These are phyloP conservation scores for Globisporangium irregulare DNA, from an alignment of 352 stramenopile species.

Conservation along the genomic window DNA sequence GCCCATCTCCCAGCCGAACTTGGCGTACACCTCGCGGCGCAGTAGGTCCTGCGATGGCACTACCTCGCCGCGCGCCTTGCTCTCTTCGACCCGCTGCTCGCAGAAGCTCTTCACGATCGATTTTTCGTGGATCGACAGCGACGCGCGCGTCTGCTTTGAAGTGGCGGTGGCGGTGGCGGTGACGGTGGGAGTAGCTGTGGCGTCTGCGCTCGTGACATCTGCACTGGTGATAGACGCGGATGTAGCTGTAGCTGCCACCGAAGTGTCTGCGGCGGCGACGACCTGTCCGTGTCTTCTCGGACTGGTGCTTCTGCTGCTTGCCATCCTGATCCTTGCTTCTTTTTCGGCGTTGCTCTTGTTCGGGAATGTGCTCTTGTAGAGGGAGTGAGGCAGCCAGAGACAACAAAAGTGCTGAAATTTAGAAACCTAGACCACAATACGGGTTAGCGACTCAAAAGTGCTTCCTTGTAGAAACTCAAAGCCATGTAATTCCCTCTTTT, in stretches of 20 bases:
- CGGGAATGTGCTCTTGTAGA: too few relatives aligned
- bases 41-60: conserved; percentile 63
- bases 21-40: conserved; percentile 42
- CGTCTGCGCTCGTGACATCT: neutral
- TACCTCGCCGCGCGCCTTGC: conserved; percentile 47
- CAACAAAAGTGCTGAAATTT: too few relatives aligned
- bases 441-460: too few relatives aligned
- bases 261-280: too few relatives aligned
- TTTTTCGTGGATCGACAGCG: conserved; percentile 72
- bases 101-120: conserved; percentile 75
- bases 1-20: conserved; percentile 62
- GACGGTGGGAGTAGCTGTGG: too few relatives aligned
- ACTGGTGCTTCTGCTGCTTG: neutral
- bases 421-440: too few relatives aligned
- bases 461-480: too few relatives aligned
- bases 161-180: too few relatives aligned
- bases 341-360: too few relatives aligned
- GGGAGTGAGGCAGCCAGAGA: too few relatives aligned
- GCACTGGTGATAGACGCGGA: neutral
- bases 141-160: conserved; percentile 27
- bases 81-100: conserved; percentile 57
- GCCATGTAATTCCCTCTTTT: too few relatives aligned
- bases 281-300: neutral
- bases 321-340: too few relatives aligned
- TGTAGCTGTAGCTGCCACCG: neutral